A percentile compares a stretch with the other conserved stretches of the same genome.
These are phyloP conservation scores for Termitomyces sp. DNA, from an alignment of 768 basidiomycete species.

Conservation along the genomic window DNA sequence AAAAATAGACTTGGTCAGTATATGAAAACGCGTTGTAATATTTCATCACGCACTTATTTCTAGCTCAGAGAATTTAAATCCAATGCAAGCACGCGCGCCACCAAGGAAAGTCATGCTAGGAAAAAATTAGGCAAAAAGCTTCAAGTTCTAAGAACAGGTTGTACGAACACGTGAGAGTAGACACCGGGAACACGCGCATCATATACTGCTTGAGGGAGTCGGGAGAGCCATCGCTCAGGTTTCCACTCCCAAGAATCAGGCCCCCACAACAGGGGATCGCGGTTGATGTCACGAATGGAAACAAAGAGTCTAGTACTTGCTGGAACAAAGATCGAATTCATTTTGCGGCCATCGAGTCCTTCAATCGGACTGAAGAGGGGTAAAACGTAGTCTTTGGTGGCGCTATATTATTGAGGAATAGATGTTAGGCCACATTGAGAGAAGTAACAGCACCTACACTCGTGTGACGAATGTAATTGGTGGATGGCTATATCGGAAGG, in stretches of 20 bases:
- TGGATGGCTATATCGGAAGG: conserved; percentile 12
- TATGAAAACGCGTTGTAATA: not conserved
- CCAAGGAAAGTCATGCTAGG: conserved; percentile 44
- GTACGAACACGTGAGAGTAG: conserved; percentile 39
- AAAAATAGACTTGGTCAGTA: not conserved
- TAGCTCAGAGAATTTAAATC: conserved; percentile 54
- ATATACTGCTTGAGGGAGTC: conserved; percentile 33
- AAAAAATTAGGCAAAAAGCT: not conserved
- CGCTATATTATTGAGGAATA: conserved; percentile 21
- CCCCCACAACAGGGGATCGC: conserved; percentile 45
- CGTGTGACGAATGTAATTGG: conserved; percentile 16
- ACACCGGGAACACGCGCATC: conserved; percentile 42
- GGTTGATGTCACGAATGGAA: conserved; percentile 37
- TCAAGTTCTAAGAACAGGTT: not conserved
- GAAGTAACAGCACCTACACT: conserved; percentile 12
- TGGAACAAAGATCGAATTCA: conserved; percentile 37
- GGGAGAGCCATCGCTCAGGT: conserved; percentile 48
- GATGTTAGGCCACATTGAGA: not conserved
- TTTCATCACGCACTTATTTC: conserved; percentile 42
- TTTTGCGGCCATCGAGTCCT: conserved; percentile 34
- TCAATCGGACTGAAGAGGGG: conserved; percentile 40
- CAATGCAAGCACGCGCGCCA: conserved; percentile 46
- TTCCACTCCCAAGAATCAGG: conserved; percentile 49
- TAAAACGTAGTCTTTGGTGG: conserved; percentile 35
- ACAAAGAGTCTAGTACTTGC: conserved; percentile 37